Evolutionary conservation across 306 rosid species (phyloP), one percentile per base, ranked within the genome.

Genomic region (Glycine tomentella): DNA sequence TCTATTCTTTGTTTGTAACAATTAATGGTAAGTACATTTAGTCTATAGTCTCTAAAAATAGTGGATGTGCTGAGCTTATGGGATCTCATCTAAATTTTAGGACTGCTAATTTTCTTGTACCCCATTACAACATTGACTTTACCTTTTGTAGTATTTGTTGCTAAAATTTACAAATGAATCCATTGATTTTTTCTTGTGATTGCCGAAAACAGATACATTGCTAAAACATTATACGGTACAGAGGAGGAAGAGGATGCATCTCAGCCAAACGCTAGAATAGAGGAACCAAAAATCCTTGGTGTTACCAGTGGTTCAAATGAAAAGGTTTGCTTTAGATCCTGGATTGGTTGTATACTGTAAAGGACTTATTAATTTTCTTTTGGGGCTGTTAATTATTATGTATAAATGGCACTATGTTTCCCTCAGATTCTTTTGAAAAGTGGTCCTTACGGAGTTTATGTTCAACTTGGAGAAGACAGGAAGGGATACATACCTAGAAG

Each of bases 381-480:
- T 80, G 69, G 63, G 53, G 42, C 72, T 59, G 75, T 52, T 84
- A 51, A 55, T 77, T 72, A 46, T 65, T 80, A 64, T 81, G 42
- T 72, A 72, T 71, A 48, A 80, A 50, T 82, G 42, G 65, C 69
- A 15, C 14, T 75, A 4, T 62, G 61, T 56, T 75, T 66, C 76
- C 62, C 51, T 81, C 91, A 95, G 99, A 78, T 96, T 88, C 89
- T 93, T 83, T 83, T 96, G 84, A 96, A 96, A 89, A 77, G 55
- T 36, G 99, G 99, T 74, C 98, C 99, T 50, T 93, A 88, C 68
- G 99, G 99, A 75, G 84, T 72, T 50, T 96, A 96, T 81, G 91
- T 96, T 72, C 99, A 96, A 82, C 98, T 92, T 42, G 98, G 99
- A 66, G 98, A 93, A 85, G 99, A 96, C 84, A 88, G 85, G 87